Base-by-base conservation (phyloP, 306 rosid species). In the Pyrus communis region DNA sequence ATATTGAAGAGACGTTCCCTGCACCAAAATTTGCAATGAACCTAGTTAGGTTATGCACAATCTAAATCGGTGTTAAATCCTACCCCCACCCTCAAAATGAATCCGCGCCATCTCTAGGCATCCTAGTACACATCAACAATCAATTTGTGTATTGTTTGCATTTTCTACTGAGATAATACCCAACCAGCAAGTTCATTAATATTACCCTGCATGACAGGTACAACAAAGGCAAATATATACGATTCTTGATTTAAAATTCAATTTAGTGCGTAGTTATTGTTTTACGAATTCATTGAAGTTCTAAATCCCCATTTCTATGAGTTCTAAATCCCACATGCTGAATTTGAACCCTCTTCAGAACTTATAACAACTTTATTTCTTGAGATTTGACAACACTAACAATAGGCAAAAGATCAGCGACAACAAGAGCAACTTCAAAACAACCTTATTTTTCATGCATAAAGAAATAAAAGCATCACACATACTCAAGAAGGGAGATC, bases 1-100 rank as follows among this genome's bases (percentile, higher is more conserved):
- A 85, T 72, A 67, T 79, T 69, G 84, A 90, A 90, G 65, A 90
- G 86, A 27, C 87, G 91, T 55, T 82, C 84, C 85, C 84, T 76
- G 84, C 84, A 38, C 42, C 49, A 85, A 59, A 65, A 77, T 66
- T 75, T 31, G 27, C 73, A 67, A 43, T 21, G 4, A 63, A 28
- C 51, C 8, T 5, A 5, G 40, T 30, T 30, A 30, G 43, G 11
- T 30, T 0, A 63, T 3, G 21, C 17, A 28, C 17, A 7, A 60
- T 12, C 66, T 60, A 60, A 31, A 60, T 4, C 12, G 9, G 31
- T 2, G 66, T 27, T 60, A 40, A 30, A 63, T 11, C 68, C 68
- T 63, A 30, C 40, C 42, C 66, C 6, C 42, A 15, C 10, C 68
- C 68, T 9, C 17, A 8, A 63, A 9, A 63, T 28, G 31, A 25